Conservation (phyloP, 148 eudicot genomes). For the Vaccinium corymbosum region DNA sequence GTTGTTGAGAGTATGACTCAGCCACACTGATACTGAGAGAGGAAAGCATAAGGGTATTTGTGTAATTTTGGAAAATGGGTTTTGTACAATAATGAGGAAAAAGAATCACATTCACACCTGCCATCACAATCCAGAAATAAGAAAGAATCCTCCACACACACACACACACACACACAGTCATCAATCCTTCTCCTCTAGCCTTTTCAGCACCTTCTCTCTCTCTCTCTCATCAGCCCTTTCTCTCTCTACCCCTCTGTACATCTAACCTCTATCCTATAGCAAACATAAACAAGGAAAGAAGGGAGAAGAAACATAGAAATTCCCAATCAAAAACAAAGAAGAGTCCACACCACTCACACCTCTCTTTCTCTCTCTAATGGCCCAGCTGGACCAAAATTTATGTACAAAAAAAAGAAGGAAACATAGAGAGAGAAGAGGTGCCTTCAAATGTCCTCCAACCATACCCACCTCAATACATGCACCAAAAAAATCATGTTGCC, state of each 20-base stretch:
- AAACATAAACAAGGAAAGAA: background rate
- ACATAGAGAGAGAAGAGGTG: constrained; percentile 19
- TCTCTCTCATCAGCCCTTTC: background rate
- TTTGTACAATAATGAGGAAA: background rate
- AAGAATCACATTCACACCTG: constrained; percentile 23
- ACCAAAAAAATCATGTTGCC: constrained; percentile 20
- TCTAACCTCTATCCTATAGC: background rate
- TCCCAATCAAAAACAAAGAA: constrained; percentile 22
- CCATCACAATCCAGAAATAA: constrained; percentile 20
- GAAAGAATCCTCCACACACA: constrained; percentile 16
- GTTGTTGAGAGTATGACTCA: background rate
- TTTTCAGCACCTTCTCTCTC: constrained; percentile 23
- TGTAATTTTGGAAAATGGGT: background rate
- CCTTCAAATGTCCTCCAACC: constrained; percentile 34
- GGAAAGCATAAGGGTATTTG: background rate
- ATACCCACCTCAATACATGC: constrained; percentile 30
- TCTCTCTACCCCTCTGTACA: constrained; percentile 8
- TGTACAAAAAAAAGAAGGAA: constrained; percentile 14
- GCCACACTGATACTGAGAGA: background rate
- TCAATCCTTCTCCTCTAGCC: constrained; percentile 9
- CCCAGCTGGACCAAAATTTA: constrained; percentile 42
- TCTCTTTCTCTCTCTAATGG: constrained; percentile 24
- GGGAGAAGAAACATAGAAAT: constrained; percentile 14
- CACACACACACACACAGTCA: background rate
- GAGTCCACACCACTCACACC: constrained; percentile 26